These are phyloP conservation scores for Ascochyta koolunga DNA, from an alignment of 2,329 filamentous ascomycete genomes.

Conservation along the genomic window DNA sequence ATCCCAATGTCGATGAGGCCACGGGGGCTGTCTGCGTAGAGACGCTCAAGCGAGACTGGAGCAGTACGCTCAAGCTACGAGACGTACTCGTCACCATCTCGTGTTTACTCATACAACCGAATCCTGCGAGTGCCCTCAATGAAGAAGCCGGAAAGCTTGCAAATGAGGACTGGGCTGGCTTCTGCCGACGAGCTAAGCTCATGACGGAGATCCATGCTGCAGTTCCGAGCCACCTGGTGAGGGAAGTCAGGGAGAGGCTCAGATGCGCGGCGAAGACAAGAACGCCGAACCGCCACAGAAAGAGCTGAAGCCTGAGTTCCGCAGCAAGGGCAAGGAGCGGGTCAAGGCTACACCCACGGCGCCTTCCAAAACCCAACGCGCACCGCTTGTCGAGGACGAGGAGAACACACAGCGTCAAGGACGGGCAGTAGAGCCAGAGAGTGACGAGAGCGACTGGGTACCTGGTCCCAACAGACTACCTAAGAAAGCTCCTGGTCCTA, in stretches of 20 bases:
- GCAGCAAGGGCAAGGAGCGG: constrained; percentile 34
- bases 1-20: constrained; percentile 68
- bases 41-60: constrained; percentile 69
- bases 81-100: constrained; percentile 66
- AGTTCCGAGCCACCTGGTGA: constrained; percentile 54
- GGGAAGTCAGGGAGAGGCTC: constrained; percentile 60
- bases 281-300: constrained; percentile 15
- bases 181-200: constrained; percentile 62
- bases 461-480: constrained; percentile 33
- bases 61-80: constrained; percentile 61
- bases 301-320: constrained; percentile 21
- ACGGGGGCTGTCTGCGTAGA: constrained; percentile 68
- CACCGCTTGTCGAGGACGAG: constrained; percentile 37
- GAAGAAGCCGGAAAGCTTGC: constrained; percentile 64
- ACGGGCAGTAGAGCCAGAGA: constrained; percentile 32
- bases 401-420: constrained; percentile 37
- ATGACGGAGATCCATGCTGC: constrained; percentile 68
- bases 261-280: constrained; percentile 60
- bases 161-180: constrained; percentile 62
- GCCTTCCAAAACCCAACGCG: constrained; percentile 26
- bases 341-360: constrained; percentile 24
- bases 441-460: constrained; percentile 47
- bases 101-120: constrained; percentile 68
- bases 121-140: constrained; percentile 68
- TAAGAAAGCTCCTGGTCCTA: constrained; percentile 16